These are phyloP conservation scores for Alternaria triticimaculans DNA, from an alignment of 2,329 filamentous ascomycete genomes.

Conservation along the genomic window DNA sequence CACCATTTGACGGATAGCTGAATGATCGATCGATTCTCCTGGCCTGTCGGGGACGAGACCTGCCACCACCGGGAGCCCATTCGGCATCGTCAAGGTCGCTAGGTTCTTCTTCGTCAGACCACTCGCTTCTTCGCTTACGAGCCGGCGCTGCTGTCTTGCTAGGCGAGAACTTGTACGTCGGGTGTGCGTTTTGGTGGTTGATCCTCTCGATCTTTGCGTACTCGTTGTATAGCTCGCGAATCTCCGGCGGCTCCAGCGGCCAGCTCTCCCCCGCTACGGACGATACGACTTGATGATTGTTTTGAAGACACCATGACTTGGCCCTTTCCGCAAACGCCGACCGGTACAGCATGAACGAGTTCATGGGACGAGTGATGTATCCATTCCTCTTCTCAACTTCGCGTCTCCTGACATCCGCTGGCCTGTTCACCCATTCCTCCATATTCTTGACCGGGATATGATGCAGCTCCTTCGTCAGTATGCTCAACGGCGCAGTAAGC, in stretches of 20 bases:
- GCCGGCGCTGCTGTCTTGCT: conserved; percentile 65
- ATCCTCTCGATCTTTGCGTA: conserved; percentile 81
- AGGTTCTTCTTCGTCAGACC: conserved; percentile 48
- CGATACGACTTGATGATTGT: conserved; percentile 94
- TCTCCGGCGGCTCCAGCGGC: conserved; percentile 75
- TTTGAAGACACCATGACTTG: conserved; percentile 79
- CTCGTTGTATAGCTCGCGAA: conserved; percentile 77
- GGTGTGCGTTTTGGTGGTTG: conserved; percentile 85
- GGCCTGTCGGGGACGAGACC: conserved; percentile 27
- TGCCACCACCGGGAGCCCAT: conserved; percentile 43
- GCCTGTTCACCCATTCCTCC: conserved; percentile 76
- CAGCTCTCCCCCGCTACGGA: conserved; percentile 86
- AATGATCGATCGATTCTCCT: conserved; percentile 34
- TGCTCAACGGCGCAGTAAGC: conserved; percentile 72
- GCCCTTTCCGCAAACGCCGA: conserved; percentile 89
- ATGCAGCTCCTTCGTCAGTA: conserved; percentile 68
- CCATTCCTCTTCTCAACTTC: conserved; percentile 76
- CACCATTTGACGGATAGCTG: conserved; percentile 34
- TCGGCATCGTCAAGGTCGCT: conserved; percentile 53
- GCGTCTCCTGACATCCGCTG: conserved; percentile 67
- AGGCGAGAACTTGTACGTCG: conserved; percentile 92
- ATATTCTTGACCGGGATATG: conserved; percentile 77
- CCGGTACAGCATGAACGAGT: conserved; percentile 97
- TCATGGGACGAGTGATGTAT: conserved; percentile 91
- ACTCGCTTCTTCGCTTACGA: conserved; percentile 57